Conservation (phyloP, 2,329 filamentous ascomycete species). For the Aureobasidium sp. region DNA sequence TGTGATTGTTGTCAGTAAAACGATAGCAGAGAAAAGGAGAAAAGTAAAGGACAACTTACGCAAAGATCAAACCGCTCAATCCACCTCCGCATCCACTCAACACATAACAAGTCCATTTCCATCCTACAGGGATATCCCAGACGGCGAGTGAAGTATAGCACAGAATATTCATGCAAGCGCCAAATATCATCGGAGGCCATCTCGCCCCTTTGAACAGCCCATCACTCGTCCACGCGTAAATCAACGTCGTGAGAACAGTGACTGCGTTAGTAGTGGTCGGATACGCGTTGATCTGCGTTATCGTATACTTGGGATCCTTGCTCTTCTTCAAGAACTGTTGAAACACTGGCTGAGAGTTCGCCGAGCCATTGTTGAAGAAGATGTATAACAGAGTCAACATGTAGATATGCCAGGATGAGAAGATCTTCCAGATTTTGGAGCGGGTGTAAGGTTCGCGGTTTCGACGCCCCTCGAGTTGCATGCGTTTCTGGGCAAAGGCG, state of each 20-base stretch:
- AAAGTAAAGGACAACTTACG: slow-evolving; percentile 26
- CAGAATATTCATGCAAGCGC: not conserved
- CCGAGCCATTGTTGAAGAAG: not conserved
- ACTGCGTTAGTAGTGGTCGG: not conserved
- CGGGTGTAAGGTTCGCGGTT: slow-evolving; percentile 26
- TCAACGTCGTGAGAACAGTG: not conserved
- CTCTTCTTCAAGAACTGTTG: not conserved
- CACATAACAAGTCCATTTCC: slow-evolving; percentile 57
- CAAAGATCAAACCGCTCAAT: slow-evolving; percentile 41
- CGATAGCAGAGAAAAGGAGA: no score
- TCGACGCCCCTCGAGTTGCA: slow-evolving; percentile 42
- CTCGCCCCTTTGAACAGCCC: not conserved
- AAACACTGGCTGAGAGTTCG: not conserved
- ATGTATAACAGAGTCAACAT: not conserved
- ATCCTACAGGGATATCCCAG: slow-evolving; percentile 39
- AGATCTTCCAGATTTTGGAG: not conserved
- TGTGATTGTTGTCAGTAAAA: slow-evolving; percentile 41
- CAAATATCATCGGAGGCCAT: not conserved
- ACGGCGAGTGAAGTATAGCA: slow-evolving; percentile 21
- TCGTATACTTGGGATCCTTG: not conserved
- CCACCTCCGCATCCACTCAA: slow-evolving; percentile 41
- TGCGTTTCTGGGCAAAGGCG: slow-evolving; percentile 38
- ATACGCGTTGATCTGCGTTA: not conserved
- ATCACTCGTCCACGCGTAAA: not conserved
- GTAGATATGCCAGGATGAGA: not conserved